phyloP scores from a whole-genome alignment of 176 grass and related monocot species.

The Oryza officinalis region DNA sequence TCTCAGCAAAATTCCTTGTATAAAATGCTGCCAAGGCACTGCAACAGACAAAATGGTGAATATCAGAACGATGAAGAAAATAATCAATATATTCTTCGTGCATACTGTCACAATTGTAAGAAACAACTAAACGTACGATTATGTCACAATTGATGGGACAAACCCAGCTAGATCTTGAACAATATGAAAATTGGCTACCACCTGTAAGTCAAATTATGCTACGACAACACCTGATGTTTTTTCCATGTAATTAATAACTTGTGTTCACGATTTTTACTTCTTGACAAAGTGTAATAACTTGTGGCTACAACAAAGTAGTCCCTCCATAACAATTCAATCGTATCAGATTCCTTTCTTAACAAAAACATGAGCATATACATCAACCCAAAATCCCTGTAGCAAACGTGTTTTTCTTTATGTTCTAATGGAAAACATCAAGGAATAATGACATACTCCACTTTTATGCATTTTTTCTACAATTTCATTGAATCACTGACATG shows the following conservation, averaged over 20 bases:
- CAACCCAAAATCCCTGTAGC: neutral
- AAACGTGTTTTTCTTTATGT: neutral
- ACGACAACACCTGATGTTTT: neutral
- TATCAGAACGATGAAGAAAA: constrained; percentile 1
- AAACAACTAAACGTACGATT: neutral
- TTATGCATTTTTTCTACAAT: neutral
- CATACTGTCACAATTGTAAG: constrained; percentile 12
- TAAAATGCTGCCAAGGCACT: constrained; percentile 99
- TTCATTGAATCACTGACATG: neutral
- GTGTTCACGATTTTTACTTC: neutral
- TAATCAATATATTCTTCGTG: constrained; percentile 3
- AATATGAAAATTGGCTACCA: constrained; percentile 10
- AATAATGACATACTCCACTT: neutral
- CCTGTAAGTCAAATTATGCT: neutral
- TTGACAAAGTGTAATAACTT: neutral
- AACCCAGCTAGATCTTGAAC: neutral
- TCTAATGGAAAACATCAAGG: neutral
- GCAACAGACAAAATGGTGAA: constrained; percentile 36
- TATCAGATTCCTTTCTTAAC: neutral
- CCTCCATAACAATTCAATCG: neutral
- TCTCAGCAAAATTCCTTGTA: constrained; percentile 94
- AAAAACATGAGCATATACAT: neutral
- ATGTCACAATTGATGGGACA: neutral
- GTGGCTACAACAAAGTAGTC: neutral
- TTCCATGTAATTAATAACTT: neutral